phyloP scores from a whole-genome alignment of 495 filamentous ascomycete species.

The Pseudomonodictys pantanalensis region DNA sequence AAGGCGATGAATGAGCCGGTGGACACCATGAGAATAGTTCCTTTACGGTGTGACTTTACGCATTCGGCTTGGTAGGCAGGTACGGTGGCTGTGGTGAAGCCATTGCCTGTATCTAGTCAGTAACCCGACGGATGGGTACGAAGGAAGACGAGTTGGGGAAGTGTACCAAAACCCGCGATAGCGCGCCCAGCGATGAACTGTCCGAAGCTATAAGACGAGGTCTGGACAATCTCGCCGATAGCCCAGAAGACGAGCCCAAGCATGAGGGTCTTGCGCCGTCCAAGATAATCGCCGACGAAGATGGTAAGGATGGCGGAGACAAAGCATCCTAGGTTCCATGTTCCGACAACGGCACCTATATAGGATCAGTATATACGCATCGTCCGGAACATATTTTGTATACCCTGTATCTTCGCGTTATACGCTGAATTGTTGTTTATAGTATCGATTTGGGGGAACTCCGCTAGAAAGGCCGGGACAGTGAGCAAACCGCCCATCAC shows the following conservation, averaged over 20 bases:
- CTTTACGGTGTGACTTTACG: slow-evolving; percentile 67
- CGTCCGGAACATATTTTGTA: too few relatives aligned
- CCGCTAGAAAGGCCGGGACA: neutral
- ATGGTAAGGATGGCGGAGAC: slow-evolving; percentile 63
- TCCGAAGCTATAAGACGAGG: slow-evolving; percentile 54
- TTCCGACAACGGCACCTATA: slow-evolving; percentile 43
- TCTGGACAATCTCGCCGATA: slow-evolving; percentile 65
- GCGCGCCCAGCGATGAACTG: slow-evolving; percentile 66
- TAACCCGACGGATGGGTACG: neutral
- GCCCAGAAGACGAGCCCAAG: slow-evolving; percentile 67
- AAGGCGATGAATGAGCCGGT: slow-evolving; percentile 70
- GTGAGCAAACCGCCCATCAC: slow-evolving; percentile 4
- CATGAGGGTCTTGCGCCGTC: slow-evolving; percentile 68
- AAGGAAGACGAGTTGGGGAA: slow-evolving; percentile 1
- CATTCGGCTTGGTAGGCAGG: slow-evolving; percentile 80
- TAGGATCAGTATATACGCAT: too few relatives aligned
- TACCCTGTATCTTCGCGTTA: neutral
- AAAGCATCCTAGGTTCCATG: slow-evolving; percentile 76
- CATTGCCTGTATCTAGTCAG: slow-evolving; percentile 46
- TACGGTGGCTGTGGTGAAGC: slow-evolving; percentile 59
- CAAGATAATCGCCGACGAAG: slow-evolving; percentile 66
- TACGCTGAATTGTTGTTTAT: neutral
- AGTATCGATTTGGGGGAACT: neutral
- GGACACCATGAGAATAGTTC: slow-evolving; percentile 71
- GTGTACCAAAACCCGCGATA: slow-evolving; percentile 59